phyloP scores from a whole-genome alignment of 345 rosid species.

The Melastoma malabathricum region DNA sequence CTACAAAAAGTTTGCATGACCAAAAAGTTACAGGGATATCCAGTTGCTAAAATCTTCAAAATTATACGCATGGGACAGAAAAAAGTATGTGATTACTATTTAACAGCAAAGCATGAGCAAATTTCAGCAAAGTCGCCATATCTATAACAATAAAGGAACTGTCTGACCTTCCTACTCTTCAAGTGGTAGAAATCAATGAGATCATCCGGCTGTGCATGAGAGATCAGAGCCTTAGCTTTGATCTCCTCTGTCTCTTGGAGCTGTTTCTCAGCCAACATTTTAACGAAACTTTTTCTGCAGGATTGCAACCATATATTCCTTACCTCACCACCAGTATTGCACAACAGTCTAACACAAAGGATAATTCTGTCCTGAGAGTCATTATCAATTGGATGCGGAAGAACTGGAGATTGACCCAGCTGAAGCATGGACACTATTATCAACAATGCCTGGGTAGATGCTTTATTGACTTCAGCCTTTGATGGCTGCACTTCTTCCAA shows the following conservation, averaged over 20 bases:
- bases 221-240: slow-evolving; percentile 86
- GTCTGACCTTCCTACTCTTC: slow-evolving; percentile 86
- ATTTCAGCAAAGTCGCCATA: too few species aligned
- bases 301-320: slow-evolving; percentile 82
- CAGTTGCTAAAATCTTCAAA: slow-evolving; percentile 2
- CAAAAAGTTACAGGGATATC: background rate
- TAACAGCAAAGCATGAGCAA: background rate
- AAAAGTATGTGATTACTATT: slow-evolving; percentile 1
- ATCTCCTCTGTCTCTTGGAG: slow-evolving; percentile 69
- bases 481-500: slow-evolving; percentile 88
- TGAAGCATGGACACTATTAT: slow-evolving; percentile 87
- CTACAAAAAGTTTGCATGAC: slow-evolving; percentile 19
- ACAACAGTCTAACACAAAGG: slow-evolving; percentile 68
- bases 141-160: background rate
- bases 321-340: slow-evolving; percentile 67
- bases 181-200: slow-evolving; percentile 95
- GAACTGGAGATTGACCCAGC: slow-evolving; percentile 77
- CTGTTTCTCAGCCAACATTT: slow-evolving; percentile 95
- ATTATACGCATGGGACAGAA: background rate
- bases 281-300: slow-evolving; percentile 85
- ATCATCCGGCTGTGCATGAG: slow-evolving; percentile 96
- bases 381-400: slow-evolving; percentile 86
- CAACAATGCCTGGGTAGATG: slow-evolving; percentile 50
- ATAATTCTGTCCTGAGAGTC: slow-evolving; percentile 84
- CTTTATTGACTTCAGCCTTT: slow-evolving; percentile 64